Evolutionary conservation across 106 monocot genomes (phyloP).

Genomic region (Narthecium ossifragum): DNA sequence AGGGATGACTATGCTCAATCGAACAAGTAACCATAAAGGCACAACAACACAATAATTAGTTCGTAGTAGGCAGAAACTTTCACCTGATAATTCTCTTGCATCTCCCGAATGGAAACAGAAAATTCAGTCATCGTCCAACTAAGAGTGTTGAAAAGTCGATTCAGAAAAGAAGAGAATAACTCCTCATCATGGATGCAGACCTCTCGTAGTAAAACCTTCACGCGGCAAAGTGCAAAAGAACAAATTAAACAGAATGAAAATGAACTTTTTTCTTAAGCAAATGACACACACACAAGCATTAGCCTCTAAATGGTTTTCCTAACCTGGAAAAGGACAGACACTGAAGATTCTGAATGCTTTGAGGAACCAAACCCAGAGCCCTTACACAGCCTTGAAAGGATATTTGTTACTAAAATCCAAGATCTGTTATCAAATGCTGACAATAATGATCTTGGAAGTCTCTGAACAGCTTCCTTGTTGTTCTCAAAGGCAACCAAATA

Average conservation of each 20-base stretch:
- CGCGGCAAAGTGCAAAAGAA: not conserved
- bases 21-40: too few species aligned
- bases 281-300: too few species aligned
- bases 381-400: conserved; percentile 71
- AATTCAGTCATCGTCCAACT: conserved; percentile 99
- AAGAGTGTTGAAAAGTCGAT: conserved; percentile 93
- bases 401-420: conserved; percentile 91
- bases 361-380: conserved; percentile 90
- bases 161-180: conserved; percentile 84
- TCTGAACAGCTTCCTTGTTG: conserved; percentile 68
- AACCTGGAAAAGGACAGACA: conserved; percentile 84
- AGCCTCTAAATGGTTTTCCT: conserved; percentile 5
- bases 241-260: not conserved
- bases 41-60: too few species aligned
- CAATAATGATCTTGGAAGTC: conserved; percentile 73
- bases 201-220: conserved; percentile 71
- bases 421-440: conserved; percentile 89
- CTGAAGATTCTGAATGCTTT: conserved; percentile 69
- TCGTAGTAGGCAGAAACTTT: too few species aligned
- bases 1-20: too few species aligned
- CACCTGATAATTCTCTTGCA: conserved; percentile 91
- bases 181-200: conserved; percentile 62
- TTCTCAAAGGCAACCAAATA: conserved; percentile 75
- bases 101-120: conserved; percentile 87
- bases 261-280: too few species aligned